Evolutionary conservation across 345 rosid species (phyloP).

Genomic region (Boechera retrofracta): DNA sequence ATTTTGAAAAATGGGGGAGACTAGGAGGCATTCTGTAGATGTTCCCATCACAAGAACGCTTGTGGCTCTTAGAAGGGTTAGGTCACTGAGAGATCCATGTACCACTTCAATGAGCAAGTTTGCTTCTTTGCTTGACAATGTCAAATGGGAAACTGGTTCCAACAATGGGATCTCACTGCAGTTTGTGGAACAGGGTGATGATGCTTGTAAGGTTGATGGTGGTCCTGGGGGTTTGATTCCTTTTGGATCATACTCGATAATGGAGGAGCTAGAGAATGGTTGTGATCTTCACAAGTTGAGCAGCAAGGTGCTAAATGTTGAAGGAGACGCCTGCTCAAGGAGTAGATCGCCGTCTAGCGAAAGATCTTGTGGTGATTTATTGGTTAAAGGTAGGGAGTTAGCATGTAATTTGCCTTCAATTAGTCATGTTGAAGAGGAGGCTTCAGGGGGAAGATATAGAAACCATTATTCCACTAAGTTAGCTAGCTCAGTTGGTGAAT

Average conservation of each 20-base stretch:
- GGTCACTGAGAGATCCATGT: conserved; percentile 93
- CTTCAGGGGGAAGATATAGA: conserved; percentile 48
- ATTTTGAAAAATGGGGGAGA: conserved; percentile 54
- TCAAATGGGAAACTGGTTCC: conserved; percentile 86
- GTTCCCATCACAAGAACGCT: conserved; percentile 89
- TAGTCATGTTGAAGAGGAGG: conserved; percentile 55
- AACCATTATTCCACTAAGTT: conserved; percentile 29
- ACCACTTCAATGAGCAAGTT: conserved; percentile 95
- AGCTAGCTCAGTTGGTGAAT: conserved; percentile 56
- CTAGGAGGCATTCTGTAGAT: conserved; percentile 88
- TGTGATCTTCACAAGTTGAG: conserved; percentile 42
- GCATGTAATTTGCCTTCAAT: conserved; percentile 42
- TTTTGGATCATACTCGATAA: conserved; percentile 42
- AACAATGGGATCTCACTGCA: conserved; percentile 70
- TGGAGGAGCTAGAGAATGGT: conserved; percentile 51
- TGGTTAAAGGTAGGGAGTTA: conserved; percentile 48
- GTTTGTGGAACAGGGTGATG: conserved; percentile 44
- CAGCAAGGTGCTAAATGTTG: conserved; percentile 23
- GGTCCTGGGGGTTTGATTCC: conserved; percentile 40
- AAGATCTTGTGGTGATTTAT: conserved; percentile 40
- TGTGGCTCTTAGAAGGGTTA: conserved; percentile 86
- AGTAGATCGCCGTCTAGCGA: conserved; percentile 41
- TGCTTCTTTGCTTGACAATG: conserved; percentile 78
- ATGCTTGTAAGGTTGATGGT: conserved; percentile 38
- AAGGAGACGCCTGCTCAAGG: conserved; percentile 35